phyloP scores from a whole-genome alignment of 768 basidiomycete genomes.

The Chlorophyllum brunneum region DNA sequence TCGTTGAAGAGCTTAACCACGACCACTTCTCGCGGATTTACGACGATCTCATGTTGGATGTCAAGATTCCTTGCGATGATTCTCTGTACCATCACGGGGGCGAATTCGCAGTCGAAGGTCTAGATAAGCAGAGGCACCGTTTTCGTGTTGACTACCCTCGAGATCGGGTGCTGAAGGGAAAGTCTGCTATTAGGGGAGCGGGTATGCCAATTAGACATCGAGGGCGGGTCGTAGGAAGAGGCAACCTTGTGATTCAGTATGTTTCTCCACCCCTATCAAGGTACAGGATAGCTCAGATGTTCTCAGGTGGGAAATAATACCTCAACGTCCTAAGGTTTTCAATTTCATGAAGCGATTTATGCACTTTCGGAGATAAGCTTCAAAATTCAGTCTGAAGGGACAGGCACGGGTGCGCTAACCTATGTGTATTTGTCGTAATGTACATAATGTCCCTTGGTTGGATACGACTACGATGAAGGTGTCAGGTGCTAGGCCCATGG shows the following conservation, averaged over 20 bases:
- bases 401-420: neutral
- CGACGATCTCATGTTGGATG: constrained; percentile 52
- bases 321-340: constrained; percentile 25
- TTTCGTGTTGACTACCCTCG: constrained; percentile 52
- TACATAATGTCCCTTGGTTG: no score
- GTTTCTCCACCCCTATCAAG: constrained; percentile 19
- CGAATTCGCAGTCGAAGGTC: constrained; percentile 46
- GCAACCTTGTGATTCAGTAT: constrained; percentile 63
- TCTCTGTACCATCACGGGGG: constrained; percentile 43
- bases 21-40: constrained; percentile 52
- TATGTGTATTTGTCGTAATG: no score
- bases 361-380: constrained; percentile 13
- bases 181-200: constrained; percentile 48
- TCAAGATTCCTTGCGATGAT: constrained; percentile 56
- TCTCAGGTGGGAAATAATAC: constrained; percentile 37
- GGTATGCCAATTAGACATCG: constrained; percentile 68
- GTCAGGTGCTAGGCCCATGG: no score
- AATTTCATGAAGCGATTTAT: constrained; percentile 28
- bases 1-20: constrained; percentile 58
- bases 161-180: constrained; percentile 46
- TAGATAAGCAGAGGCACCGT: constrained; percentile 53
- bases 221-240: constrained; percentile 49
- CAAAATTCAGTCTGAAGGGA: neutral
- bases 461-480: no score
- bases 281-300: neutral